Evolutionary conservation across 129 eudicot genomes (phyloP).

Genomic region (Chrysanthemum seticuspe): DNA sequence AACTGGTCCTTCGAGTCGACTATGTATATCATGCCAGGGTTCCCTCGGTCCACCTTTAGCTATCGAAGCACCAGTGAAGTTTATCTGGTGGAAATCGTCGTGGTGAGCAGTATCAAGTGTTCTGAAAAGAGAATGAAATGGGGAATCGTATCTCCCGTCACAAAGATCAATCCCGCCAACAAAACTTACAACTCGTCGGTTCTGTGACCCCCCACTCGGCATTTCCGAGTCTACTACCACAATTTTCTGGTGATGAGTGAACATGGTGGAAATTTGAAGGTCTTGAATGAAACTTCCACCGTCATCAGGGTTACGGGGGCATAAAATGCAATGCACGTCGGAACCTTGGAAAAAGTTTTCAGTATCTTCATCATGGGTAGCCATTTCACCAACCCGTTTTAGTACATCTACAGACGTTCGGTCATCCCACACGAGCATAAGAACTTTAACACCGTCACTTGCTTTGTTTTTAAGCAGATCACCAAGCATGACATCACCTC

Average conservation of each 20-base stretch:
- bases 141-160: slow-evolving; percentile 75
- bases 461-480: slow-evolving; percentile 75
- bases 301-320: slow-evolving; percentile 44
- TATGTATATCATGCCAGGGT: slow-evolving; percentile 89
- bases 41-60: slow-evolving; percentile 82
- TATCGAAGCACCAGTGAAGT: slow-evolving; percentile 60
- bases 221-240: slow-evolving; percentile 64
- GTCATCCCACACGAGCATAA: slow-evolving; percentile 75
- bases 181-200: slow-evolving; percentile 67
- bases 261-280: slow-evolving; percentile 72
- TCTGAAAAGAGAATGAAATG: slow-evolving; percentile 71
- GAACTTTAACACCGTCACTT: slow-evolving; percentile 66
- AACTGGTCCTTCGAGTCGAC: slow-evolving; percentile 64
- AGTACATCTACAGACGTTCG: slow-evolving; percentile 61
- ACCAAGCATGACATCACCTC: slow-evolving; percentile 68
- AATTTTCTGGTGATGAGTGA: slow-evolving; percentile 83
- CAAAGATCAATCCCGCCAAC: slow-evolving; percentile 84
- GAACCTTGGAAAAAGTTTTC: slow-evolving; percentile 44
- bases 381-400: slow-evolving; percentile 72
- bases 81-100: slow-evolving; percentile 81
- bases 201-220: slow-evolving; percentile 53
- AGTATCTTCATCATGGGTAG: slow-evolving; percentile 86
- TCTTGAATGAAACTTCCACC: slow-evolving; percentile 70
- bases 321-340: slow-evolving; percentile 64
- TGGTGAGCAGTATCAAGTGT: slow-evolving; percentile 78